A percentile compares a stretch with the other conserved stretches of the same genome.
phyloP scores from a whole-genome alignment of 2,329 filamentous ascomycete species.

The Ceratocystis cubensis region DNA sequence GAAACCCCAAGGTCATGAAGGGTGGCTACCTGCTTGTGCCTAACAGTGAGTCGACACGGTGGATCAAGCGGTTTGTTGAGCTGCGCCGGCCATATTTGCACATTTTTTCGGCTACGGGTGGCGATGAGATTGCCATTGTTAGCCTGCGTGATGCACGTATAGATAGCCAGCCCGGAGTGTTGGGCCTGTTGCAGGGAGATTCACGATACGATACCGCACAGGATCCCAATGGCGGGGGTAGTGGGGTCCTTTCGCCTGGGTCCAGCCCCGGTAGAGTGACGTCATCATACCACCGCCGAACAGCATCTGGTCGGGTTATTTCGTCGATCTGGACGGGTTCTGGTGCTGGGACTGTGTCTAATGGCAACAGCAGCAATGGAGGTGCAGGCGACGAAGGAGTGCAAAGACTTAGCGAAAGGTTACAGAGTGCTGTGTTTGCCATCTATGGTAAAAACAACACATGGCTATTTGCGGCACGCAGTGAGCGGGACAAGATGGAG shows the following conservation, averaged over 20 bases:
- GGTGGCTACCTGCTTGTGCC: constrained; percentile 79
- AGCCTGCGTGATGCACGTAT: constrained; percentile 82
- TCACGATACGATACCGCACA: constrained; percentile 30
- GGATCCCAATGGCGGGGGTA: constrained; percentile 13
- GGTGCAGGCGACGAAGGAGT: constrained; percentile 31
- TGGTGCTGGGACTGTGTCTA: constrained; percentile 28
- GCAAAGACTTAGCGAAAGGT: constrained; percentile 43
- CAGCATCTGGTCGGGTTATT: constrained; percentile 40
- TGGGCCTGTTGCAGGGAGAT: constrained; percentile 54
- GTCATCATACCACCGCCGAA: constrained; percentile 36
- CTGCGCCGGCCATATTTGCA: constrained; percentile 84
- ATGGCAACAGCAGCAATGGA: constrained; percentile 15
- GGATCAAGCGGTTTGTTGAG: constrained; percentile 89
- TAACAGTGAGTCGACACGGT: constrained; percentile 66
- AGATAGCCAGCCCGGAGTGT: constrained; percentile 80
- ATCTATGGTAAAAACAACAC: constrained; percentile 91
- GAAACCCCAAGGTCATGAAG: constrained; percentile 71
- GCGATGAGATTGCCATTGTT: constrained; percentile 81
- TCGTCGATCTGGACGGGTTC: constrained; percentile 44
- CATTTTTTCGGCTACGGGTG: constrained; percentile 70
- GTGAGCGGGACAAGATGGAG: constrained; percentile 84
- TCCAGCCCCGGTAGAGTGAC: background rate
- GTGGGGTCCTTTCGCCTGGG: background rate
- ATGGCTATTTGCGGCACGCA: constrained; percentile 83
- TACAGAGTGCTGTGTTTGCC: constrained; percentile 70